Conservation (phyloP, 1,284 basidiomycete species). For the Cutaneotrichosporon sp. region DNA sequence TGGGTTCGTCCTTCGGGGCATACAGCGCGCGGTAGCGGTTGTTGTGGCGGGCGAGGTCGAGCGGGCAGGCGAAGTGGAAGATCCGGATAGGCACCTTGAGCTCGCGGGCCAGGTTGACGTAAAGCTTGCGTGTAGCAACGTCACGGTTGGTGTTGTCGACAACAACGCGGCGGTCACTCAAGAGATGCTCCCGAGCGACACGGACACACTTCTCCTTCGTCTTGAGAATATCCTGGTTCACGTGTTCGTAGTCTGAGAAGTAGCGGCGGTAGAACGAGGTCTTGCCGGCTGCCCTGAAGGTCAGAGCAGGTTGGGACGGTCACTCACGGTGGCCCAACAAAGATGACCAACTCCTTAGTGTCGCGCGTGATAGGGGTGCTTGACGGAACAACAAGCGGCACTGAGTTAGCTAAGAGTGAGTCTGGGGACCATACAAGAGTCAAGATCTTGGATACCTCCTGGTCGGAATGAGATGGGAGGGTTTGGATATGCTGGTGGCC, state of each 20-base stretch:
- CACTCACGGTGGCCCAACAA: slow-evolving; percentile 74
- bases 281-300: slow-evolving; percentile 69
- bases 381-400: slow-evolving; percentile 64
- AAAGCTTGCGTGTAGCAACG: slow-evolving; percentile 65
- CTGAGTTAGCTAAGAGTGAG: slow-evolving; percentile 41
- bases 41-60: slow-evolving; percentile 84
- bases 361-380: slow-evolving; percentile 63
- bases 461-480: slow-evolving; percentile 47
- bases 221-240: slow-evolving; percentile 79
- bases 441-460: slow-evolving; percentile 9
- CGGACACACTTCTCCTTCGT: slow-evolving; percentile 73
- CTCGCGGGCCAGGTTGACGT: slow-evolving; percentile 66
- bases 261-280: slow-evolving; percentile 72
- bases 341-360: slow-evolving; percentile 66
- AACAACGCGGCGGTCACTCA: slow-evolving; percentile 66
- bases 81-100: slow-evolving; percentile 64
- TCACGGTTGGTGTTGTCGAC: slow-evolving; percentile 88
- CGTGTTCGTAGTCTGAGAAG: slow-evolving; percentile 75
- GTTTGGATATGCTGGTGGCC: slow-evolving; percentile 51
- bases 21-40: slow-evolving; percentile 76
- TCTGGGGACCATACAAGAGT: slow-evolving; percentile 6
- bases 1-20: slow-evolving; percentile 34
- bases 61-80: slow-evolving; percentile 69
- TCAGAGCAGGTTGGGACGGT: not conserved
- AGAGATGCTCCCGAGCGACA: slow-evolving; percentile 62